Conservation (phyloP, 192 early-diverging fungal genomes). For the Podila epicladia region DNA sequence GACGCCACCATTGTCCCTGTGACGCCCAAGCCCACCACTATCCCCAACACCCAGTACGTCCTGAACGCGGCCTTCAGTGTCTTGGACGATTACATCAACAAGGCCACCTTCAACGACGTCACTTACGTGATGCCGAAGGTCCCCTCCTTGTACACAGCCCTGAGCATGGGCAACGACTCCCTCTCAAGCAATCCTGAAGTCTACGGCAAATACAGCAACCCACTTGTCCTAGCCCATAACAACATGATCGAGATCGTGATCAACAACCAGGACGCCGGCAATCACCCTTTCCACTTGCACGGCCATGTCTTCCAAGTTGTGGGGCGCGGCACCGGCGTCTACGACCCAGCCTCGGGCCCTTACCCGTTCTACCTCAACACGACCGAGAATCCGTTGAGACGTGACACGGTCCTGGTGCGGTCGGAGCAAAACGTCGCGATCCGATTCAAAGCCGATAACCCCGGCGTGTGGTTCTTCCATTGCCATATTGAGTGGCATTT, state of each 20-base stretch:
- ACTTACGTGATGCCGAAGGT: constrained; percentile 67
- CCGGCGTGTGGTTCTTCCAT: constrained; percentile 49
- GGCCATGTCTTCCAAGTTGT: constrained; percentile 76
- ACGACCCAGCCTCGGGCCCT: constrained; percentile 49
- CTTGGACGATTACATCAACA: constrained; percentile 73
- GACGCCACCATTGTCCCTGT: constrained; percentile 62
- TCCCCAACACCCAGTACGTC: constrained; percentile 55
- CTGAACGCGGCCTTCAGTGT: constrained; percentile 69
- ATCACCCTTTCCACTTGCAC: constrained; percentile 76
- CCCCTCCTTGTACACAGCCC: constrained; percentile 65
- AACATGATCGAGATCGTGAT: constrained; percentile 67
- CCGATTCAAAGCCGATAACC: constrained; percentile 35
- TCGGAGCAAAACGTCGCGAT: constrained; percentile 6
- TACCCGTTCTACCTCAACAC: constrained; percentile 36
- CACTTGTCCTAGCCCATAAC: constrained; percentile 59
- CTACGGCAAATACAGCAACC: constrained; percentile 62
- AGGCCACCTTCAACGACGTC: constrained; percentile 78
- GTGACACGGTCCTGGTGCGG: constrained; percentile 73
- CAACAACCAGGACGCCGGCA: constrained; percentile 68
- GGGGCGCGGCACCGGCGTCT: constrained; percentile 46
- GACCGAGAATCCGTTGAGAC: constrained; percentile 51
- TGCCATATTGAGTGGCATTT: constrained; percentile 62
- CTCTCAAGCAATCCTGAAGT: constrained; percentile 51
- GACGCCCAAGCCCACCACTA: constrained; percentile 36
- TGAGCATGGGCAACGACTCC: constrained; percentile 54